Evolutionary conservation across 441 rosid genomes (phyloP).

Genomic region (Gossypium lobatum): DNA sequence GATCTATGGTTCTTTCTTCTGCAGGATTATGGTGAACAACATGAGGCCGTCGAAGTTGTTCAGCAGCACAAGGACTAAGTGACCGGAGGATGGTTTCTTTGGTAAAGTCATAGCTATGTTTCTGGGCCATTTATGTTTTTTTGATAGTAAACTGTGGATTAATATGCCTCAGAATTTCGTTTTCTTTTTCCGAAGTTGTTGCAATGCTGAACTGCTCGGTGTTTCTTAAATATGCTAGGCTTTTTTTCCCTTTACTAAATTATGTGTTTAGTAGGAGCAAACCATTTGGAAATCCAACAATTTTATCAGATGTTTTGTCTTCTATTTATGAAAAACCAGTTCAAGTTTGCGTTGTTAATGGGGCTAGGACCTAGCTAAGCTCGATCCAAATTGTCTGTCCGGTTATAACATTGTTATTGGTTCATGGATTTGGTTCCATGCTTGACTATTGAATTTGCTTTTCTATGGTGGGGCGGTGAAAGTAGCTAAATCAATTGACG

Average conservation of each 20-base stretch:
- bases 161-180: neutral
- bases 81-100: neutral
- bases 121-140: neutral
- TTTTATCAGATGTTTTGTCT: neutral
- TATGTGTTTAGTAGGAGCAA: neutral
- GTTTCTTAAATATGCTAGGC: neutral
- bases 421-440: too few species aligned
- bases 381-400: too few species aligned
- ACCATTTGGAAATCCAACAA: neutral
- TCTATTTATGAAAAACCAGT: neutral
- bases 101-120: neutral
- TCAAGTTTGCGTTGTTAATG: neutral
- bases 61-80: constrained; percentile 10
- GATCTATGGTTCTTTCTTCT: neutral
- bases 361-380: neutral
- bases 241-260: neutral
- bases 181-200: neutral
- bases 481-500: too few species aligned
- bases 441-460: too few species aligned
- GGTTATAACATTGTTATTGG: too few species aligned
- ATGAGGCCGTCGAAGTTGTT: constrained; percentile 7
- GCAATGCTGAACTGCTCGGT: neutral
- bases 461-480: too few species aligned
- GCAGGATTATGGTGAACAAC: constrained; percentile 17
- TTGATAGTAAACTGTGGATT: neutral